Base-by-base conservation (phyloP, 176 grass and related monocot species). In the Triticum urartu region DNA sequence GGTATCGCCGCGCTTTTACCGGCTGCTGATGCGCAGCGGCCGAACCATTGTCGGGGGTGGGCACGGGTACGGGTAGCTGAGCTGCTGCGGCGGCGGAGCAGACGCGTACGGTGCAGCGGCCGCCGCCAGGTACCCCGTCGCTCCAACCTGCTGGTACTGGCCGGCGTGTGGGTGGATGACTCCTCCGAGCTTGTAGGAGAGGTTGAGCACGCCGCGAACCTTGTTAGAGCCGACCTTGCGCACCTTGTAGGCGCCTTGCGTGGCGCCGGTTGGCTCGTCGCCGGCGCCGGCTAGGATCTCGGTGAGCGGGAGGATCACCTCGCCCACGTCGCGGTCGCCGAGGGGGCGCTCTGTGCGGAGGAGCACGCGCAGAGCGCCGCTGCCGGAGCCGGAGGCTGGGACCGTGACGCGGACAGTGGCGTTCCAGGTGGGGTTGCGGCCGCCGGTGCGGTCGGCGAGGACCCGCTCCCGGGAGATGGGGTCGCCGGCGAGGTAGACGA, bases 291-390 rank as follows among this genome's bases (percentile, higher is more conserved):
- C 75, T 62, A 91, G 32, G 40, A 93, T 20, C 48, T 89, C 92
- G 26, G 10, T n/a, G 5, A 93, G 92, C 28, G 79, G 89, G 48
- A 93, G 30, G 45, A 71, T 34, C 82, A 88, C 88, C 82, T 88
- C 88, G 21, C 92, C 88, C 50, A 93, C 83, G 83, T 91, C 86
- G 38, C 92, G 86, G 89, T 93, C 86, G 30, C 83, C 82, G 32
- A 86, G 83, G 21, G 79, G 60, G 22, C 82, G 88, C 65, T 93
- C 89, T 22, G 83, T 9, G 79, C 88, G 89, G 83, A 90, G 89
- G 48, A 91, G 83, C 1, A 93, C 79, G 79, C 65, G 82, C 61
- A 93, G 39, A 52, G 17, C 74, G 60, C 86, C 70, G 77, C 78
- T 10, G 0, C 83, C 86, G 6, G 68, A 40, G 60, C 72, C 86